Evolutionary conservation across 164 flowering plant species (phyloP), one percentile per base, ranked within the genome.

Genomic region (Piper longum): DNA sequence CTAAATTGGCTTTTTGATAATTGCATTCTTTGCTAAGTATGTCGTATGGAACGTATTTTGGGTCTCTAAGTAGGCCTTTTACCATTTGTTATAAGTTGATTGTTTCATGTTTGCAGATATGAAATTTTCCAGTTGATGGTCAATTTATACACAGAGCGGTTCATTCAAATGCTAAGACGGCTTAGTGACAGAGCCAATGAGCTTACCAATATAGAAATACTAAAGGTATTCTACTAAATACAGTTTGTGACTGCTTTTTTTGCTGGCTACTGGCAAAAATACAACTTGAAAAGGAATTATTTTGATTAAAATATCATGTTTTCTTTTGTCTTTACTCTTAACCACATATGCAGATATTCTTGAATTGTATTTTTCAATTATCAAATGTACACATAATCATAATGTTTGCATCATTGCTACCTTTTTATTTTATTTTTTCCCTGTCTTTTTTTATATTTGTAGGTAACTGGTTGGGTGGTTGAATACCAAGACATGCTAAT

Each of bases 401-500:
- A n/a, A n/a, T n/a, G n/a, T 26, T 26, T 26, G 36, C 36, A 26
- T 26, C 36, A 26, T 26, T 26, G 36, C 36, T 26, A 26, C 36
- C 36, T 26, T 26, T 26, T 26, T 26, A 26, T 0, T 26, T 26
- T 26, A 26, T 5, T 41, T 42, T 66, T 16, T 61, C 52, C 14
- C 1, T 48, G 52, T 26, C 36, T 26, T 9, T 2, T 45, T 48
- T 59, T 51, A 55, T 56, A 55, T 59, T 43, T 60, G 6, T 69
- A 95, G 99, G 97, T 91, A 63, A 95, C 97, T 55, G 93, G 96
- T 57, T 95, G 99, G 99, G 99, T 95, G 4, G 93, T 91, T 64
- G 95, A 91, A 65, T 95, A 87, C 80, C 99, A 91, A 87, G 95
- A 95, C 4, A 88, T 78, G 78, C 73, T 95, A 64, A 83, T 90